Percentiles rank a stretch among this genome's conserved stretches.
Conservation (phyloP, 345 rosid species). For the Arabis hirsuta region DNA sequence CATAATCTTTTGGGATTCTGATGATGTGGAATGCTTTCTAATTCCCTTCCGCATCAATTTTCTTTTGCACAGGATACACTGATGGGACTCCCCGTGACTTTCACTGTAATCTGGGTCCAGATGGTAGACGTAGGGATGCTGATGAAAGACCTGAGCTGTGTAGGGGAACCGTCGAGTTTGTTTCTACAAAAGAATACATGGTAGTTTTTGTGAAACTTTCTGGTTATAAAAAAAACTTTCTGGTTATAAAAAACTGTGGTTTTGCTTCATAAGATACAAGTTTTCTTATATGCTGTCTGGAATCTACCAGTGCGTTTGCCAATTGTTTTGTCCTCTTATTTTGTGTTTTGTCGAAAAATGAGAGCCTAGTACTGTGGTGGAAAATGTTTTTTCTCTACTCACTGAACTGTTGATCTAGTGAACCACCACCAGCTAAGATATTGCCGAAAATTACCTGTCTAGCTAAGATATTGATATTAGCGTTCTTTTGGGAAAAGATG, state of each 20-base stretch:
- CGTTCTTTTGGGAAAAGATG: constrained; percentile 10
- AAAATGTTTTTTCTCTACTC: background rate
- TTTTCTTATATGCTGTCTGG: constrained; percentile 9
- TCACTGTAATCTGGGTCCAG: constrained; percentile 91
- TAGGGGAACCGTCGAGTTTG: constrained; percentile 89
- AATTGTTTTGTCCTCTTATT: constrained; percentile 30
- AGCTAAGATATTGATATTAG: constrained; percentile 13
- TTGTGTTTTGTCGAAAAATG: constrained; percentile 12
- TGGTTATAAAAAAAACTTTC: constrained; percentile 2
- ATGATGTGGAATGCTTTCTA: constrained; percentile 3
- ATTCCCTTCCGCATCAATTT: constrained; percentile 9
- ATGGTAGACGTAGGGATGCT: constrained; percentile 93
- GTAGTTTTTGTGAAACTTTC: constrained; percentile 46
- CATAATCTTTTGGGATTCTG: constrained; percentile 1
- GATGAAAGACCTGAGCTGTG: constrained; percentile 95
- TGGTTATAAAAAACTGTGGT: constrained; percentile 10
- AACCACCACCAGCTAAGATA: constrained; percentile 6
- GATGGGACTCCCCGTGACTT: constrained; percentile 91
- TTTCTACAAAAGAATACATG: constrained; percentile 90
- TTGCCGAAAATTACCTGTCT: constrained; percentile 17
- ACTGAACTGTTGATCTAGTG: constrained; percentile 20
- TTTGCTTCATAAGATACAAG: constrained; percentile 3
- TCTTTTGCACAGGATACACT: constrained; percentile 61
- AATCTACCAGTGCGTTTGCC: constrained; percentile 19
- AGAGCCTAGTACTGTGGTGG: constrained; percentile 12